Evolutionary conservation across 1,139 yeast species (phyloP).

Genomic region (Saccharomyces hybrid): DNA sequence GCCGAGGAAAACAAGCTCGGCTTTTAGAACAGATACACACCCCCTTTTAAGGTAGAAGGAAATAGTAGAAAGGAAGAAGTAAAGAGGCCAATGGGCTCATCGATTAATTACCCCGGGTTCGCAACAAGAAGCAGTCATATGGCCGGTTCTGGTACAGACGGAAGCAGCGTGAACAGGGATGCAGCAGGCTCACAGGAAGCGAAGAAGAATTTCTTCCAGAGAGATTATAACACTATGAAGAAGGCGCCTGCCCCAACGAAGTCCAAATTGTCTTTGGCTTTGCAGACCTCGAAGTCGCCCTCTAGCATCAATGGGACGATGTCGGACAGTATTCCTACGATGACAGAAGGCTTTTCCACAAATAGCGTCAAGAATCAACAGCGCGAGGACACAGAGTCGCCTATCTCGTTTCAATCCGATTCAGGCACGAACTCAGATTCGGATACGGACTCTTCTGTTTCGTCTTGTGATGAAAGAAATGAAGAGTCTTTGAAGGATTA

Average conservation of each 20-base stretch:
- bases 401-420: background rate
- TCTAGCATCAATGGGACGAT: background rate
- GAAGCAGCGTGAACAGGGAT: background rate
- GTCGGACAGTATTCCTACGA: background rate
- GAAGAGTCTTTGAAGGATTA: slow-evolving; percentile 67
- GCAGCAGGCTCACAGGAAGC: background rate
- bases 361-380: background rate
- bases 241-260: slow-evolving; percentile 10
- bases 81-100: slow-evolving; percentile 16
- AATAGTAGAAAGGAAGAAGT: background rate
- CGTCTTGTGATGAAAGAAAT: slow-evolving; percentile 38
- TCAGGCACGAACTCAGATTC: background rate
- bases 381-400: background rate
- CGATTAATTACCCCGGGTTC: slow-evolving; percentile 20
- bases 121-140: slow-evolving; percentile 10
- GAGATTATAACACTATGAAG: background rate
- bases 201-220: background rate
- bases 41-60: background rate
- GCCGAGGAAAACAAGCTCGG: background rate
- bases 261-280: slow-evolving; percentile 26
- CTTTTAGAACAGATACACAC: background rate
- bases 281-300: slow-evolving; percentile 10
- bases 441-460: background rate
- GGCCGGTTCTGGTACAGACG: slow-evolving; percentile 2
- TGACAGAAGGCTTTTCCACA: background rate